phyloP scores from a whole-genome alignment of 2,329 filamentous ascomycete species.

The Epicoccum sorghinum region DNA sequence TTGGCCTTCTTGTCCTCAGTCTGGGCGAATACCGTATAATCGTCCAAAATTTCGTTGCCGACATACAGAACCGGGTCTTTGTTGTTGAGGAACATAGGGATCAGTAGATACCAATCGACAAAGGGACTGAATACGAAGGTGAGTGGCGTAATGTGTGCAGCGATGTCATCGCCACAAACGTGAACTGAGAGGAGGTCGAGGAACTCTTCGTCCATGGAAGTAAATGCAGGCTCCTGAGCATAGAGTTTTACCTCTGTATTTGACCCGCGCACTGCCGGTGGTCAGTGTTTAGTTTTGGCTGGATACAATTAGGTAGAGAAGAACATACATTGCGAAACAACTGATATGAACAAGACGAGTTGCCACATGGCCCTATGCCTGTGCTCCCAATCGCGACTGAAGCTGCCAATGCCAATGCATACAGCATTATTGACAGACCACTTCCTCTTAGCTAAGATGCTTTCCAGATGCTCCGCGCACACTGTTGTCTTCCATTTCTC shows the following conservation, averaged over 20 bases:
- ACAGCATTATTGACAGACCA: conserved; percentile 31
- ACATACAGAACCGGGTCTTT: conserved; percentile 43
- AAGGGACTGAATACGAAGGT: conserved; percentile 47
- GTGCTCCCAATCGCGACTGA: conserved; percentile 45
- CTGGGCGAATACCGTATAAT: conserved; percentile 36
- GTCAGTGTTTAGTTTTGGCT: background rate
- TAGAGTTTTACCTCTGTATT: conserved; percentile 23
- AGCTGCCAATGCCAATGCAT: conserved; percentile 47
- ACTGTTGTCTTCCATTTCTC: conserved; percentile 31
- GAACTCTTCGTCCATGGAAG: conserved; percentile 37
- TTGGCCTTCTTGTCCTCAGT: conserved; percentile 30
- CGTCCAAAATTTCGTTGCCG: conserved; percentile 45
- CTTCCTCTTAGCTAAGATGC: conserved; percentile 18
- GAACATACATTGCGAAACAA: conserved; percentile 24
- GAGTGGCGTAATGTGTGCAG: conserved; percentile 23
- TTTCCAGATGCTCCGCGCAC: conserved; percentile 29
- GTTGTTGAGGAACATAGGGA: conserved; percentile 37
- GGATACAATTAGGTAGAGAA: no score
- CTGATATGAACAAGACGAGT: conserved; percentile 42
- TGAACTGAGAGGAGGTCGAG: conserved; percentile 31
- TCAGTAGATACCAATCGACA: conserved; percentile 44
- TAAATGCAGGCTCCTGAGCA: conserved; percentile 47
- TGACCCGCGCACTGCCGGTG: conserved; percentile 8
- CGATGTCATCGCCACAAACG: conserved; percentile 19
- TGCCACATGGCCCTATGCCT: conserved; percentile 45